Evolutionary conservation across 176 grass and related monocot genomes (phyloP).

Genomic region (Zea mays): Zm-B73-REFERENCE-NAM-5.0 NC_050097.1:2088001-2088500

Average conservation of each 20-base stretch:
- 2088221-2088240: constrained; percentile 45
- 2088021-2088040: no score
- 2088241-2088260: background rate
- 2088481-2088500: constrained; percentile 92
- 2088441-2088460: constrained; percentile 91
- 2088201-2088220: constrained; percentile 27
- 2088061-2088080: background rate
- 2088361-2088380: background rate
- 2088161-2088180: background rate
- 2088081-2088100: background rate
- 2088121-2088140: background rate
- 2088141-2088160: background rate
- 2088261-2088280: constrained; percentile 2
- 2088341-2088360: background rate
- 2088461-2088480: constrained; percentile 69
- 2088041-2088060: background rate
- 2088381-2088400: constrained; percentile 21
- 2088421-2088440: constrained; percentile 68
- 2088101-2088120: background rate
- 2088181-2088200: constrained; percentile 11
- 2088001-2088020: no score
- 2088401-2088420: constrained; percentile 94
- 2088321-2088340: background rate
- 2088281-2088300: background rate
- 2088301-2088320: background rate